Conservation (phyloP, 345 rosid species). For the Nasturtium officinale region DNA sequence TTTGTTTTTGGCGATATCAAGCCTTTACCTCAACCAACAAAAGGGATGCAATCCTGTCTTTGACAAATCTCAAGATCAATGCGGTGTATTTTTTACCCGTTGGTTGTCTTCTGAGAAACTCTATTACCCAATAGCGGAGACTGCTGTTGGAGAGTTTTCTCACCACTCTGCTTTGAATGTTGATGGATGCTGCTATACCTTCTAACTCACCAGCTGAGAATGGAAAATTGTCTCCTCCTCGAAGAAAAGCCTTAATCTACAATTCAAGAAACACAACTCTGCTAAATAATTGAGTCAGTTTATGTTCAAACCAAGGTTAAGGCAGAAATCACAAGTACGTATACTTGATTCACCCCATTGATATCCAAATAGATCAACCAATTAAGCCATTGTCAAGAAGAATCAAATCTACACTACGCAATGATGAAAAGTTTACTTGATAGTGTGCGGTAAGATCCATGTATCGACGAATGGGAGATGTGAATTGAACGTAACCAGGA, state of each 20-base stretch:
- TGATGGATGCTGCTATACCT: slow-evolving; percentile 72
- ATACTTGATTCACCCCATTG: not conserved
- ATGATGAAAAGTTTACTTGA: slow-evolving; percentile 55
- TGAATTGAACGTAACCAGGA: slow-evolving; percentile 97
- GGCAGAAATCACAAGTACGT: slow-evolving; percentile 1
- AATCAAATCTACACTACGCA: not conserved
- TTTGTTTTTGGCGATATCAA: not conserved
- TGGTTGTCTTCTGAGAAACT: slow-evolving; percentile 76
- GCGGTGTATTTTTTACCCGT: slow-evolving; percentile 72
- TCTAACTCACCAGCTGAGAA: slow-evolving; percentile 88
- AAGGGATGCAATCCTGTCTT: slow-evolving; percentile 78
- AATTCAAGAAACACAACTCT: slow-evolving; percentile 11
- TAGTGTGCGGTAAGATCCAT: slow-evolving; percentile 97
- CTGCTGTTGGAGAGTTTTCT: slow-evolving; percentile 64
- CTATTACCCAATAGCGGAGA: slow-evolving; percentile 90
- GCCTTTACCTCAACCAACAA: slow-evolving; percentile 72
- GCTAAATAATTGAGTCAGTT: not conserved
- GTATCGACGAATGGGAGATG: slow-evolving; percentile 96
- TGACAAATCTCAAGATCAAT: slow-evolving; percentile 74
- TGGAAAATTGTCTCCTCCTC: slow-evolving; percentile 85
- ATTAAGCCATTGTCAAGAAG: not conserved
- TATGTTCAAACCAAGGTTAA: not conserved
- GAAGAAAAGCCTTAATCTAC: slow-evolving; percentile 82
- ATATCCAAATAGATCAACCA: not conserved
- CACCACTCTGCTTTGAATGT: slow-evolving; percentile 60